phyloP scores from a whole-genome alignment of 1,139 yeast genomes.

The Candida tetrigidarum region DNA sequence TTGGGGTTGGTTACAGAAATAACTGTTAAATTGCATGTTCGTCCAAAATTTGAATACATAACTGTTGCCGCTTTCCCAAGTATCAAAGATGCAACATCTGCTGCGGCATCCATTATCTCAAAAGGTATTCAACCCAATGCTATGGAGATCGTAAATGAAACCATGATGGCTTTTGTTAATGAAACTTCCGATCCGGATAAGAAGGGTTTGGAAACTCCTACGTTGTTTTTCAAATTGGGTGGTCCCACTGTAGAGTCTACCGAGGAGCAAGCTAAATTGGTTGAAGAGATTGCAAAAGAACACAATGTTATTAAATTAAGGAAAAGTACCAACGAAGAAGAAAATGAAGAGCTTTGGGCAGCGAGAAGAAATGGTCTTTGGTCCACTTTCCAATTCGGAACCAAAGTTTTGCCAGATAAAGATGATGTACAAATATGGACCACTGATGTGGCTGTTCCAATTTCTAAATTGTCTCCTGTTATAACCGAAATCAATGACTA shows the following conservation, averaged over 20 bases:
- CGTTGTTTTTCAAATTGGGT: slow-evolving; percentile 74
- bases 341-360: slow-evolving; percentile 77
- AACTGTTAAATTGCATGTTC: slow-evolving; percentile 45
- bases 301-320: slow-evolving; percentile 56
- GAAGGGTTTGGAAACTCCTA: slow-evolving; percentile 62
- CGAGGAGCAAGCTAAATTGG: slow-evolving; percentile 56
- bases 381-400: slow-evolving; percentile 77
- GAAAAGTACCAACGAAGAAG: slow-evolving; percentile 66
- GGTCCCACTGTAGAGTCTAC: slow-evolving; percentile 60
- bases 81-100: slow-evolving; percentile 46
- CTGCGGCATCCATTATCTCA: slow-evolving; percentile 42
- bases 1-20: slow-evolving; percentile 49
- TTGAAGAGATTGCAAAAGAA: slow-evolving; percentile 54
- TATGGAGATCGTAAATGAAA: slow-evolving; percentile 45
- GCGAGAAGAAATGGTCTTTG: slow-evolving; percentile 89
- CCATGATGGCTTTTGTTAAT: slow-evolving; percentile 49
- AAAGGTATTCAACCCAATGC: slow-evolving; percentile 48
- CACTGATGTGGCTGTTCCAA: slow-evolving; percentile 75
- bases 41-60: slow-evolving; percentile 43
- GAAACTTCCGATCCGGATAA: slow-evolving; percentile 24
- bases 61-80: slow-evolving; percentile 46
- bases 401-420: slow-evolving; percentile 44
- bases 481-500: slow-evolving; percentile 55
- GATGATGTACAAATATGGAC: slow-evolving; percentile 77
- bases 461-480: slow-evolving; percentile 51